These are phyloP conservation scores for Tricholoma matsutake DNA, from an alignment of 768 basidiomycete species.

Conservation along the genomic window DNA sequence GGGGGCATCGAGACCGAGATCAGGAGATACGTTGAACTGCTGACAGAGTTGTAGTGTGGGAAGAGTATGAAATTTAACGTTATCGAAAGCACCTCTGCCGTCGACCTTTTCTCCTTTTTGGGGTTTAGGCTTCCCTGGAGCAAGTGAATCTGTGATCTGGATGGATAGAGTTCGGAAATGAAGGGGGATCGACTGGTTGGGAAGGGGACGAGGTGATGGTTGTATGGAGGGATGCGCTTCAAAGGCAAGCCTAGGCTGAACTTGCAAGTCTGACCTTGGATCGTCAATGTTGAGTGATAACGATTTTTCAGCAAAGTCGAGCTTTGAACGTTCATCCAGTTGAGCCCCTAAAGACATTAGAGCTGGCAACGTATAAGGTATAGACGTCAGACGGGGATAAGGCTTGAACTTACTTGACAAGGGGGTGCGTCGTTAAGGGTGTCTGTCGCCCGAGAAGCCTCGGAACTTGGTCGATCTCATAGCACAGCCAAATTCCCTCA, in stretches of 20 bases:
- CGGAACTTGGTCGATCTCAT: too few species aligned
- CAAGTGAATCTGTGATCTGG: conserved; percentile 16
- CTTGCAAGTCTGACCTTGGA: not conserved
- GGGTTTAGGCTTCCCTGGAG: conserved; percentile 5
- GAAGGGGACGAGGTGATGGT: not conserved
- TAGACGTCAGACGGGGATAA: too few species aligned
- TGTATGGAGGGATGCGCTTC: not conserved
- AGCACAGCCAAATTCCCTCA: too few species aligned
- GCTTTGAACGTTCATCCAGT: not conserved
- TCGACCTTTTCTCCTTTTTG: conserved; percentile 10
- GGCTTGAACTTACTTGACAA: too few species aligned
- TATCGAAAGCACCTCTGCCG: conserved; percentile 8
- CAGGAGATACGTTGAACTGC: conserved; percentile 10
- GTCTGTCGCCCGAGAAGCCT: too few species aligned
- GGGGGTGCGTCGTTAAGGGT: too few species aligned
- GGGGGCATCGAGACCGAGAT: conserved; percentile 13
- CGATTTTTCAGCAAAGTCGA: not conserved
- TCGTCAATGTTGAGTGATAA: not conserved
- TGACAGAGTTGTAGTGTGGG: conserved; percentile 11
- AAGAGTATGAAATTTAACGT: conserved; percentile 12
- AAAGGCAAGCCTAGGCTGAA: not conserved
- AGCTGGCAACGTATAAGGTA: too few species aligned
- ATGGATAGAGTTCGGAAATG: conserved; percentile 20
- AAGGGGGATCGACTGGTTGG: conserved; percentile 14
- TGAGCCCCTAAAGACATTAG: too few species aligned